Evolutionary conservation across 768 basidiomycete species (phyloP).

Genomic region (Cystofilobasidium ferigula): DNA sequence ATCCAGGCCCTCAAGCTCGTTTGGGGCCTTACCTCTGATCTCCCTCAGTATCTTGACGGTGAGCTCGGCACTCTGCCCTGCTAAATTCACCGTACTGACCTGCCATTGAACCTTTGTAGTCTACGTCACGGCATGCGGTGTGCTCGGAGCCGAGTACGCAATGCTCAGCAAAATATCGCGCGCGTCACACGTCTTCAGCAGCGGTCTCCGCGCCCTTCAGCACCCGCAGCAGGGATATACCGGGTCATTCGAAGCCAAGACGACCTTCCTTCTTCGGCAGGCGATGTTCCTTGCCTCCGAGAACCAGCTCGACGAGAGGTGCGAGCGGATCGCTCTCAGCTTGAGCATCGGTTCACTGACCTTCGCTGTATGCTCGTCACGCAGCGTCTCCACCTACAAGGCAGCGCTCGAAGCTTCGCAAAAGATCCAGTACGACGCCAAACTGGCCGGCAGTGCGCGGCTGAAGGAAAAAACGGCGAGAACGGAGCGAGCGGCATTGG

Average conservation of each 20-base stretch:
- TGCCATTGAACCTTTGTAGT: conserved; percentile 39
- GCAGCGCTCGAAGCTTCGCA: conserved; percentile 16
- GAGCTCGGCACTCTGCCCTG: background rate
- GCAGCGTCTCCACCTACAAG: conserved; percentile 32
- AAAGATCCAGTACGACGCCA: conserved; percentile 23
- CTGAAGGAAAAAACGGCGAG: background rate
- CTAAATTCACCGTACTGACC: background rate
- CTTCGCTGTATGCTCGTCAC: background rate
- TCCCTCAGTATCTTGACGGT: conserved; percentile 45
- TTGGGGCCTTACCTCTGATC: conserved; percentile 49
- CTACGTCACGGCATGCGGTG: conserved; percentile 54
- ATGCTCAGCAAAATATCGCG: conserved; percentile 62
- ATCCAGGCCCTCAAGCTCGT: conserved; percentile 57
- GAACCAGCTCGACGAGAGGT: conserved; percentile 57
- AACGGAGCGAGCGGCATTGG: conserved; percentile 16
- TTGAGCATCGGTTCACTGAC: too few species aligned
- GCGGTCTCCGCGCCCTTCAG: conserved; percentile 45
- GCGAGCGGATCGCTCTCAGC: conserved; percentile 31
- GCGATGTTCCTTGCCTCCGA: conserved; percentile 54
- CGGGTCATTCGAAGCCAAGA: conserved; percentile 47
- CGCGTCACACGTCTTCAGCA: conserved; percentile 56
- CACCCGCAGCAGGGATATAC: conserved; percentile 22
- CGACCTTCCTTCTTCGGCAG: conserved; percentile 53
- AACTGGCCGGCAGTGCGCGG: background rate
- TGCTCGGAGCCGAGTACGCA: conserved; percentile 68